Evolutionary conservation across 371 early-diverging fungal species (phyloP), one percentile per base, ranked within the genome.

Genomic region (Sporodiniella umbellata): DNA sequence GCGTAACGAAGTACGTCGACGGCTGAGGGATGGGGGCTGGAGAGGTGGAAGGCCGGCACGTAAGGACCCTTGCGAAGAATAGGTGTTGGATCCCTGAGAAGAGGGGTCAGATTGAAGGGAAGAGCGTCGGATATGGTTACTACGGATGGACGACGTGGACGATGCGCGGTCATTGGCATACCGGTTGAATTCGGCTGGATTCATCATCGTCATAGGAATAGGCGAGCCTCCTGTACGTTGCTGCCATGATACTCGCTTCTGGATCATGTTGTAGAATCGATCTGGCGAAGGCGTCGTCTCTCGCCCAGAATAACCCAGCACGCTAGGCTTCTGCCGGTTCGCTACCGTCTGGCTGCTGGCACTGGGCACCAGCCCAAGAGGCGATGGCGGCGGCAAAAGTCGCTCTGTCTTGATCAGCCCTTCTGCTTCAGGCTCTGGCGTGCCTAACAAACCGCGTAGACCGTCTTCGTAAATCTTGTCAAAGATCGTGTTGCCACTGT

Each of bases 381-480:
- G 66, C 8, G 66, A 62, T 14, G 66, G 62, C 2, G 66, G 62
- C 5, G 56, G 52, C 5, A 55, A 31, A 10, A 58, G 19, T n/a
- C n/a, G n/a, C n/a, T n/a, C n/a, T n/a, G n/a, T n/a, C n/a, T n/a
- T n/a, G n/a, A n/a, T n/a, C n/a, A n/a, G n/a, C n/a, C n/a, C n/a
- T n/a, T n/a, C n/a, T n/a, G n/a, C n/a, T n/a, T 51, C 51, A 8
- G 45, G 45, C 21, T 45, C 45, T 10, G 45, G 45, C 1, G 66
- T 70, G 19, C 42, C 60, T 47, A 76, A 58, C 60, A 71, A 51
- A 6, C 76, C 76, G 21, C 78, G 65, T 14, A 82, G 60, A 15
- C 78, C 83, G 50, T 82, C 76, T 50, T 79, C 83, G 26, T 82
- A 82, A 24, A 82, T 70, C 56, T 75, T 77, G 42, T 82, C 83